A percentile compares a stretch with the other conserved stretches of the same genome.
phyloP scores from a whole-genome alignment of 2,329 filamentous ascomycete genomes.

The Cadophora gregata region DNA sequence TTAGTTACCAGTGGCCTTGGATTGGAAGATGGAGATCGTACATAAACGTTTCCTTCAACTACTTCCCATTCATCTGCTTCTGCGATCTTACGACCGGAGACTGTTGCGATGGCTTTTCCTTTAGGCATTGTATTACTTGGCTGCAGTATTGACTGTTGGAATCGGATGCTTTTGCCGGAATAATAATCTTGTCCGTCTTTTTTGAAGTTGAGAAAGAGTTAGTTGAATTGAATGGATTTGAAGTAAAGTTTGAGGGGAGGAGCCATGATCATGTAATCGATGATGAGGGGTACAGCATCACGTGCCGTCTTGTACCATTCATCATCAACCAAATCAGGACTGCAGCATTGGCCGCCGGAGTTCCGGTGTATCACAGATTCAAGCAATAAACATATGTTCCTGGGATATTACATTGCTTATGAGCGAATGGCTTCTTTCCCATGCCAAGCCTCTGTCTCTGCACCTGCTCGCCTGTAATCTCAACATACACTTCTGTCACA shows the following conservation, averaged over 20 bases:
- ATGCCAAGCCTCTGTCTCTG: neutral
- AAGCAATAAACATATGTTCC: neutral
- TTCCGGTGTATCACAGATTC: neutral
- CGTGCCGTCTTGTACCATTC: neutral
- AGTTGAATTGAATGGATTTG: neutral
- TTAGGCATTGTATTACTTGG: slow-evolving; percentile 52
- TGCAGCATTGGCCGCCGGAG: neutral
- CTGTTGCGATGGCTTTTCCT: slow-evolving; percentile 27
- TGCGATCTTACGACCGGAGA: slow-evolving; percentile 49
- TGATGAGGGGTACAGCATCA: slow-evolving; percentile 12
- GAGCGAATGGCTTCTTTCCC: neutral
- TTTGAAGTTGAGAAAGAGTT: neutral
- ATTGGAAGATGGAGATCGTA: slow-evolving; percentile 37
- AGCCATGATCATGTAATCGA: slow-evolving; percentile 17
- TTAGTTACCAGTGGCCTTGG: slow-evolving; percentile 22
- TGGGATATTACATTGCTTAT: neutral
- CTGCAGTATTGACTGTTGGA: neutral
- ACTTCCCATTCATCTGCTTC: slow-evolving; percentile 53
- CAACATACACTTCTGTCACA: neutral
- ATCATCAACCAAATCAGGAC: neutral
- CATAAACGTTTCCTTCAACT: slow-evolving; percentile 57
- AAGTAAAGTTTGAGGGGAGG: neutral
- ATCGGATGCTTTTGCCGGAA: neutral
- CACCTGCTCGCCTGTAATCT: neutral
- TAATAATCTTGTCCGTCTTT: neutral